Percentiles rank a stretch among this genome's conserved stretches.
phyloP scores from a whole-genome alignment of 345 rosid species.

The Tarenaya hassleriana region DNA sequence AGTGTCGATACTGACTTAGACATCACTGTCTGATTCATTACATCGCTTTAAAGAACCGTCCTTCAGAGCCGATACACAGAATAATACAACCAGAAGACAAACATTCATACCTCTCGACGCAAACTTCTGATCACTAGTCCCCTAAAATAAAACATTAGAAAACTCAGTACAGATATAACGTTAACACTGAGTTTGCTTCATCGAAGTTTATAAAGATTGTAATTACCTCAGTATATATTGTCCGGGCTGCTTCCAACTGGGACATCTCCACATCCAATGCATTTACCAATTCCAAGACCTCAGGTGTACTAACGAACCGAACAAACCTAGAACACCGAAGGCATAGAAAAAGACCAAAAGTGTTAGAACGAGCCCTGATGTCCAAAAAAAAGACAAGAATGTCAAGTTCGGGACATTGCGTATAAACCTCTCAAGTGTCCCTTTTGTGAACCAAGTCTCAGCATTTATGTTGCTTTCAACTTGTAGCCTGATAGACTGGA shows the following conservation, averaged over 20 bases:
- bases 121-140: conserved; percentile 48
- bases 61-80: conserved; percentile 12
- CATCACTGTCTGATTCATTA: neutral
- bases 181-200: conserved; percentile 18
- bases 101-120: conserved; percentile 49
- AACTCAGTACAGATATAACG: conserved; percentile 28
- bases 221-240: conserved; percentile 77
- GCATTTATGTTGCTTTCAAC: conserved; percentile 38
- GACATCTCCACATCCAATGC: conserved; percentile 84
- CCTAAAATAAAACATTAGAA: conserved; percentile 44
- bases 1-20: neutral
- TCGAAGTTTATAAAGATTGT: conserved; percentile 8
- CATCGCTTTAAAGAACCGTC: too few species aligned
- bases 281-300: conserved; percentile 79
- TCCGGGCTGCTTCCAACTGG: conserved; percentile 85
- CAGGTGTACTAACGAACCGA: conserved; percentile 95
- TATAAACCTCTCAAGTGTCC: too few species aligned
- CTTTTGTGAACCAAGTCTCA: too few species aligned
- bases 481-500: conserved; percentile 64
- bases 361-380: conserved; percentile 10
- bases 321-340: conserved; percentile 67
- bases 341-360: conserved; percentile 3
- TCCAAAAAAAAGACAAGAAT: neutral
- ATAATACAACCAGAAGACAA: conserved; percentile 6
- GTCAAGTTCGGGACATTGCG: conserved; percentile 15